Percentiles rank a stretch among this genome's conserved stretches.
Evolutionary conservation across 192 early-diverging fungal genomes (phyloP).

Genomic region (Obelidium mucronatum): DNA sequence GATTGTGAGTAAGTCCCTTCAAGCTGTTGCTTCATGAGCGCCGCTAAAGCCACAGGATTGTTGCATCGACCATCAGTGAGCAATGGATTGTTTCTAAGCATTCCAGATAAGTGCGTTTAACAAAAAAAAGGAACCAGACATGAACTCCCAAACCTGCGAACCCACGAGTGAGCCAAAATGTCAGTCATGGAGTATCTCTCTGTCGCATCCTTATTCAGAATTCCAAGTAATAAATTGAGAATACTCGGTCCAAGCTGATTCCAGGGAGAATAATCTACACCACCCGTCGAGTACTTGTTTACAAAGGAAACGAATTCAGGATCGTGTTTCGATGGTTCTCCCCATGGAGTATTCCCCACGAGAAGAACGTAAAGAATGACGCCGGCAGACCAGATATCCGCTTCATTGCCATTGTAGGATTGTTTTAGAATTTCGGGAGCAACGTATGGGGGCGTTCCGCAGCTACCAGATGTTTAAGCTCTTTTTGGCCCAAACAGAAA

Average conservation of each 20-base stretch:
- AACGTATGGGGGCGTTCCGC: constrained; percentile 77
- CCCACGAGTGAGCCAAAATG: constrained; percentile 61
- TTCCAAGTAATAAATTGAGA: constrained; percentile 46
- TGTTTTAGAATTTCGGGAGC: constrained; percentile 59
- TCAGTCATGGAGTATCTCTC: constrained; percentile 52
- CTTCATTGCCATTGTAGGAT: constrained; percentile 65
- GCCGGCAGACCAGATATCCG: constrained; percentile 76
- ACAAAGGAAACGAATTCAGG: constrained; percentile 63
- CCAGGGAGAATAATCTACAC: constrained; percentile 59
- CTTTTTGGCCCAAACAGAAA: too few species aligned
- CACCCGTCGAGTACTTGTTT: constrained; percentile 37
- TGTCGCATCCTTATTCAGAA: constrained; percentile 56
- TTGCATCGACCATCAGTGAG: constrained; percentile 60
- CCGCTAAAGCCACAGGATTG: constrained; percentile 63
- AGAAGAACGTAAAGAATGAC: constrained; percentile 75
- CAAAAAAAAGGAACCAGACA: constrained; percentile 37
- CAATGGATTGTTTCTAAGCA: constrained; percentile 57
- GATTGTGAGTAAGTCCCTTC: not conserved
- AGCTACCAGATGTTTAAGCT: too few species aligned
- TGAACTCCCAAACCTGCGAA: too few species aligned
- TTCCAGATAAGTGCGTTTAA: not conserved
- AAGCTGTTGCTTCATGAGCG: constrained; percentile 51
- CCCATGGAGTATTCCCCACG: constrained; percentile 78
- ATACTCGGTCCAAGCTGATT: constrained; percentile 49
- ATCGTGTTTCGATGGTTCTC: constrained; percentile 65